Evolutionary conservation across 176 grass and related monocot genomes (phyloP).

Genomic region (Juncus effusus): DNA sequence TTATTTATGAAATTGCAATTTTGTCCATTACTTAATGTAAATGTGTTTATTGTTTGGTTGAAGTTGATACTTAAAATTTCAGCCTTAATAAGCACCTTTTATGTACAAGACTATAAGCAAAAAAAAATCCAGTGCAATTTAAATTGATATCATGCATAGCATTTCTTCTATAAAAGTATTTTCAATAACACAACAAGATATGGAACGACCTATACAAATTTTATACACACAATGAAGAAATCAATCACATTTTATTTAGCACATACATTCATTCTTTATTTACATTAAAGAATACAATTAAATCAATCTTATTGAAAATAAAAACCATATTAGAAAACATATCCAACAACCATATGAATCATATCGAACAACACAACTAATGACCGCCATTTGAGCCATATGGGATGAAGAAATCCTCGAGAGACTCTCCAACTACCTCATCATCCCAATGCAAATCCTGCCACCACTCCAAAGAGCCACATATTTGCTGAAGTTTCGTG

Average conservation of each 20-base stretch:
- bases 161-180: too few relatives aligned
- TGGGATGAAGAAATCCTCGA: conserved; percentile 50
- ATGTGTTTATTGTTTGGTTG: too few relatives aligned
- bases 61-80: too few relatives aligned
- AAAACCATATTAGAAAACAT: not conserved
- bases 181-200: too few relatives aligned
- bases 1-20: too few relatives aligned
- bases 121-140: too few relatives aligned
- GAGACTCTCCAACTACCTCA: not conserved
- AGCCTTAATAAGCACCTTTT: too few relatives aligned
- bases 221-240: too few relatives aligned
- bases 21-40: too few relatives aligned
- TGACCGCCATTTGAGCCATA: conserved; percentile 13
- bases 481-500: conserved; percentile 58
- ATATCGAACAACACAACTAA: conserved; percentile 11
- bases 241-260: not conserved
- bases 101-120: too few relatives aligned
- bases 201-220: too few relatives aligned
- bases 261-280: not conserved
- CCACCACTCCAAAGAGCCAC: conserved; percentile 65
- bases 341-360: conserved; percentile 13
- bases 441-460: conserved; percentile 43
- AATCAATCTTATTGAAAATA: conserved; percentile 11
- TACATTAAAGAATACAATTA: conserved; percentile 6
- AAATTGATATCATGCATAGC: too few relatives aligned